Evolutionary conservation across 1,284 basidiomycete genomes (phyloP).

Genomic region (Coriolopsis trogii): DNA sequence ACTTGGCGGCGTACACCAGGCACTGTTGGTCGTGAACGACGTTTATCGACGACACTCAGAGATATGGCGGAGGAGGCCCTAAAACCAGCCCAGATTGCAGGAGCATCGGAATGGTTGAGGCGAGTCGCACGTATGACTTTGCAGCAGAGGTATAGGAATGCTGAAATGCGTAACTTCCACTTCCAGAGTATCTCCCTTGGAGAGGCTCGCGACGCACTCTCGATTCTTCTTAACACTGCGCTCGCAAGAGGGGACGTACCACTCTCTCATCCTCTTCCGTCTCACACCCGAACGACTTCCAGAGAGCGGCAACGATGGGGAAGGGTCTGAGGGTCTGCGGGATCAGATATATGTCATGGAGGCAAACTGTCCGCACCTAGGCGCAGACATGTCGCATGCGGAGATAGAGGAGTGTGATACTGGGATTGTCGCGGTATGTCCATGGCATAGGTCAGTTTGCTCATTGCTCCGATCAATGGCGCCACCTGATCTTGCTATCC

Average conservation of each 20-base stretch:
- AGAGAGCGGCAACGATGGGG: conserved; percentile 15
- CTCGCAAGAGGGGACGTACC: conserved; percentile 64
- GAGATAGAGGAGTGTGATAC: conserved; percentile 74
- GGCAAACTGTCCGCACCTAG: conserved; percentile 82
- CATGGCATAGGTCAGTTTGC: conserved; percentile 80
- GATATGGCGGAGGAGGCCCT: no score
- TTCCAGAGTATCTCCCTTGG: conserved; percentile 27
- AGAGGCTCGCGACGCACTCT: conserved; percentile 54
- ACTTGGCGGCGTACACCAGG: no score
- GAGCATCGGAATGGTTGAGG: conserved; percentile 10
- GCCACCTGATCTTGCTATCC: conserved; percentile 19
- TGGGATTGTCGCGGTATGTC: conserved; percentile 70
- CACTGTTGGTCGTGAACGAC: no score
- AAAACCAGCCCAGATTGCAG: not conserved
- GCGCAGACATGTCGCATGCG: conserved; percentile 82
- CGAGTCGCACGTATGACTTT: conserved; percentile 1
- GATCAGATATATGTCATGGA: conserved; percentile 82
- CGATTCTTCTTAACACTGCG: conserved; percentile 72
- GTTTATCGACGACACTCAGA: no score
- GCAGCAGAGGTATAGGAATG: not conserved
- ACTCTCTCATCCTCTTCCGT: conserved; percentile 74
- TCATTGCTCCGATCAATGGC: not conserved
- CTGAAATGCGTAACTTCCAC: not conserved
- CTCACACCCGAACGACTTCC: conserved; percentile 41
- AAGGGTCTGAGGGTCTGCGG: conserved; percentile 16